Conservation (phyloP, 345 rosid species). For the Leavenworthia alabamica region DNA sequence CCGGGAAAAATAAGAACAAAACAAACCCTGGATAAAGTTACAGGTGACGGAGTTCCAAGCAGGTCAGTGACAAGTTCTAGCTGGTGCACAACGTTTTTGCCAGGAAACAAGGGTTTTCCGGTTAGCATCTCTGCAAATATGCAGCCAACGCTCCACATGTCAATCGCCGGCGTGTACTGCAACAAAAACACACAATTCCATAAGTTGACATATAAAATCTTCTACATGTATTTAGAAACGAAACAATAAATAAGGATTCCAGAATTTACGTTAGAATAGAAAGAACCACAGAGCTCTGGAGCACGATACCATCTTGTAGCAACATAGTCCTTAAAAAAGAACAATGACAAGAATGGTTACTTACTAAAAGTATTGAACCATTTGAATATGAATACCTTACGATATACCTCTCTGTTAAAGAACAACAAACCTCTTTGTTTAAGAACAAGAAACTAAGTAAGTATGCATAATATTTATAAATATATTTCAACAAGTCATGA, state of each 20-base stretch:
- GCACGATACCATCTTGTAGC: conserved; percentile 99
- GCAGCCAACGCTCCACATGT: conserved; percentile 98
- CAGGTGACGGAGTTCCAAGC: conserved; percentile 85
- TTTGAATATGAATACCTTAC: neutral
- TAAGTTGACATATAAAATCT: neutral
- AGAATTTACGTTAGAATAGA: conserved; percentile 70
- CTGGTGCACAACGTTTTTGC: conserved; percentile 89
- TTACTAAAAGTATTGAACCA: conserved; percentile 2
- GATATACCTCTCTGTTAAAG: conserved; percentile 11
- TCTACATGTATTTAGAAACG: neutral
- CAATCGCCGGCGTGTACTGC: conserved; percentile 99
- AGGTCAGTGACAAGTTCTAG: conserved; percentile 91
- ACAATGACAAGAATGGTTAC: conserved; percentile 20
- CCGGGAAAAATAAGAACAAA: conserved; percentile 18
- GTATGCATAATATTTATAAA: neutral
- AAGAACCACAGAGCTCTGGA: conserved; percentile 96
- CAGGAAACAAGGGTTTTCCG: conserved; percentile 90
- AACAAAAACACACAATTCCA: conserved; percentile 19
- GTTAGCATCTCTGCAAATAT: conserved; percentile 92
- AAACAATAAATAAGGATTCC: neutral
- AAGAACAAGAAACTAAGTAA: conserved; percentile 1
- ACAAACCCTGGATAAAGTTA: conserved; percentile 78
- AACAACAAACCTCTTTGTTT: conserved; percentile 1
- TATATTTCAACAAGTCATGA: neutral
- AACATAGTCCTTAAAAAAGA: conserved; percentile 81